phyloP scores from a whole-genome alignment of 768 basidiomycete species.

The Coprinopsis cinerea region DNA sequence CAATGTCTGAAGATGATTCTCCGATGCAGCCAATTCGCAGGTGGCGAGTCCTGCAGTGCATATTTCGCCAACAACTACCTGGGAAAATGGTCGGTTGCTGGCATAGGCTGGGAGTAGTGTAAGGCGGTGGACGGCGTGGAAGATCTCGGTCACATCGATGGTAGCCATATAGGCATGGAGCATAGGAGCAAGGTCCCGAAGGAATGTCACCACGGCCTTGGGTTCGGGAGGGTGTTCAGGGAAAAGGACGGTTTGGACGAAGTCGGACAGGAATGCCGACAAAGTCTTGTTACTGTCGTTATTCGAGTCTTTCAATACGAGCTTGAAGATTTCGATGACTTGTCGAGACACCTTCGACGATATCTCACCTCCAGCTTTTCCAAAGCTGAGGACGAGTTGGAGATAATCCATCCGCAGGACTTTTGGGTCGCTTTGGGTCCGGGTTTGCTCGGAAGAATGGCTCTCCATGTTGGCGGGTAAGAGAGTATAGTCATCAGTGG shows the following conservation, averaged over 20 bases:
- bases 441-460: constrained; percentile 9
- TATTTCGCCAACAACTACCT: constrained; percentile 38
- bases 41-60: constrained; percentile 41
- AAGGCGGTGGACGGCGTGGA: constrained; percentile 44
- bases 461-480: constrained; percentile 10
- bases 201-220: constrained; percentile 46
- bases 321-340: constrained; percentile 49
- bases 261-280: constrained; percentile 49
- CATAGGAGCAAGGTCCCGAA: constrained; percentile 52
- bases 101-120: constrained; percentile 39
- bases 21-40: constrained; percentile 39
- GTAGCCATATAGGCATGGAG: constrained; percentile 41
- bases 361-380: constrained; percentile 44
- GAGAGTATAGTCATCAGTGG: not conserved
- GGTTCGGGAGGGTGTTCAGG: constrained; percentile 36
- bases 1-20: constrained; percentile 33
- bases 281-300: constrained; percentile 30
- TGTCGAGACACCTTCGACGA: constrained; percentile 35
- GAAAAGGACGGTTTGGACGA: constrained; percentile 43
- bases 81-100: constrained; percentile 46
- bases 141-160: constrained; percentile 55
- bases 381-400: constrained; percentile 43
- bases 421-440: constrained; percentile 46
- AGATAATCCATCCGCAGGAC: constrained; percentile 66
- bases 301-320: constrained; percentile 45